These are phyloP conservation scores for Penicillium sp. DNA, from an alignment of 2,329 filamentous ascomycete genomes.

Conservation along the genomic window DNA sequence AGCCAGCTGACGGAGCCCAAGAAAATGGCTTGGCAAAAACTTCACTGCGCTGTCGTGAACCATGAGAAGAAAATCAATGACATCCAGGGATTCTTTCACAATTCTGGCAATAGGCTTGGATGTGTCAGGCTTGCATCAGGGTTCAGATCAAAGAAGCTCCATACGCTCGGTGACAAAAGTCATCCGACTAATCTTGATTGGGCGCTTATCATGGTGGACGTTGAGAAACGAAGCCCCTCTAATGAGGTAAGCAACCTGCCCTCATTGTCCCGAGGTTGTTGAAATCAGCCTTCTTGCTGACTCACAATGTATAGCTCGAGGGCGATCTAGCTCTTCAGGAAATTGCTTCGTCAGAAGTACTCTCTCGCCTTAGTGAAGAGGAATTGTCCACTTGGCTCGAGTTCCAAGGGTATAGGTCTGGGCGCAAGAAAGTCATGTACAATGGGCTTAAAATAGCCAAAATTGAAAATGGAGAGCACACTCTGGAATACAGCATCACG, in stretches of 20 bases:
- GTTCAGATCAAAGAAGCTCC: background rate
- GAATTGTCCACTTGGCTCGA: background rate
- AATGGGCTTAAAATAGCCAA: background rate
- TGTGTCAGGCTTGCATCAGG: background rate
- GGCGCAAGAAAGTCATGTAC: background rate
- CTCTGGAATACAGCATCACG: background rate
- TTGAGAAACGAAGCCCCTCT: slow-evolving; percentile 33
- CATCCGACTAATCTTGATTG: background rate
- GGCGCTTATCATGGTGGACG: background rate
- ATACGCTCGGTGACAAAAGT: background rate
- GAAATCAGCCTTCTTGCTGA: background rate
- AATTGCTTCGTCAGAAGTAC: background rate
- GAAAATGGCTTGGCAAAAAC: background rate
- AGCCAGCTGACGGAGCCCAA: background rate
- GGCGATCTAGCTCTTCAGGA: background rate
- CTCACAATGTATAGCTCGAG: background rate
- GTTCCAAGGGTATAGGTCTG: background rate
- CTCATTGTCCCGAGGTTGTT: background rate
- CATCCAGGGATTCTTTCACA: background rate
- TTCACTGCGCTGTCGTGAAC: background rate
- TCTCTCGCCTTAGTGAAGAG: background rate
- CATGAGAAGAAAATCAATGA: background rate
- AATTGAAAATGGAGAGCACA: background rate
- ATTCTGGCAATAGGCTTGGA: background rate
- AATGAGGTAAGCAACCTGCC: slow-evolving; percentile 61